Evolutionary conservation across 2,329 filamentous ascomycete genomes (phyloP).

Genomic region (Alternaria ethzedia): DNA sequence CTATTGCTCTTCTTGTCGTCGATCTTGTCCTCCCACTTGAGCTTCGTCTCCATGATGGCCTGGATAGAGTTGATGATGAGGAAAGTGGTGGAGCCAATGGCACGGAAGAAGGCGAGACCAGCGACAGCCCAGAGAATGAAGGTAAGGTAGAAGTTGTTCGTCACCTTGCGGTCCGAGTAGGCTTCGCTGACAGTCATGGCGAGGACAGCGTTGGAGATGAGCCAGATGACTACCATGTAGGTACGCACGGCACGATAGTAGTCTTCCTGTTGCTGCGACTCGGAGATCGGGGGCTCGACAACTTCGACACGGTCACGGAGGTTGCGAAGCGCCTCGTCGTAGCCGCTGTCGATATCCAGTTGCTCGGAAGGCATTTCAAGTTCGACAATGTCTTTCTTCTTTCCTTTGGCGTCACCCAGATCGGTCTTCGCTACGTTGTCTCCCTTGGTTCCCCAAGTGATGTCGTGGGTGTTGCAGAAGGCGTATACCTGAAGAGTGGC

Average conservation of each 20-base stretch:
- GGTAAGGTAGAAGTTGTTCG: conserved; percentile 85
- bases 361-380: conserved; percentile 98
- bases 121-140: conserved; percentile 96
- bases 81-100: conserved; percentile 80
- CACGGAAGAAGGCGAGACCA: conserved; percentile 83
- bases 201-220: conserved; percentile 87
- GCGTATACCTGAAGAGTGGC: conserved; percentile 98
- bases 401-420: conserved; percentile 82
- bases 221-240: conserved; percentile 97
- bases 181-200: conserved; percentile 92
- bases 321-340: conserved; percentile 95
- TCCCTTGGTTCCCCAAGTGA: conserved; percentile 98
- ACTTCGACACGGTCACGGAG: conserved; percentile 93
- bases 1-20: conserved; percentile 35
- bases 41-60: conserved; percentile 82
- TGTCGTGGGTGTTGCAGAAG: conserved; percentile 99
- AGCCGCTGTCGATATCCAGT: conserved; percentile 96
- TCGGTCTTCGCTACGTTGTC: conserved; percentile 96
- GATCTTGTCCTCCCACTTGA: conserved; percentile 60
- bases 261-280: conserved; percentile 91
- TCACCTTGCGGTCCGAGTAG: conserved; percentile 74
- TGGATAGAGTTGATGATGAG: conserved; percentile 84
- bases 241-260: conserved; percentile 98
- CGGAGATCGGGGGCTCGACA: conserved; percentile 64
- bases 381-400: conserved; percentile 78